Evolutionary conservation across 2,329 filamentous ascomycete species (phyloP), one percentile per base, ranked within the genome.

Genomic region (Tolypocladium amazonense): DNA sequence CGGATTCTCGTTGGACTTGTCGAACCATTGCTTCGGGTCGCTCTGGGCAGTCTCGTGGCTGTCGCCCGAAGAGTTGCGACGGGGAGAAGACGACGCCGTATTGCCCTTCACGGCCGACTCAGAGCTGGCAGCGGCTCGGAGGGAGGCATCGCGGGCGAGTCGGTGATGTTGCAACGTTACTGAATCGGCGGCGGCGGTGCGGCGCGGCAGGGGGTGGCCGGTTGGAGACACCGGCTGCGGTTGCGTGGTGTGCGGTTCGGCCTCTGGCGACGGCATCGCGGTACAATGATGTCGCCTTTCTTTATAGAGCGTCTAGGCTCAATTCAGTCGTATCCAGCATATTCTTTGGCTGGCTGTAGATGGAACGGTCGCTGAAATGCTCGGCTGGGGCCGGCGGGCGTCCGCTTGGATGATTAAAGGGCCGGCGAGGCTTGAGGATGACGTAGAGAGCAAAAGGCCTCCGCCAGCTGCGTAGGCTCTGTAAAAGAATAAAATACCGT

Each of bases 11-110:
- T 84, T 84, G 5, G 78, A 81, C 14, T 71, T 72, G 41, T 84
- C 77, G 59, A 84, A 84, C 82, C 82, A 85, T 41, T 71, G 76
- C 41, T 75, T 79, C 0, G 80, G 75, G 57, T 84, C 81, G 63
- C 79, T 82, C 4, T 74, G 69, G 3, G 73, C 71, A 0, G 81
- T 82, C 27, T 76, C 72, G 54, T 79, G 73, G 41, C 79, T 83
- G 15, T 80, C 79, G 15, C 72, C 78, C 0, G 81, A 81, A 0
- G 79, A 82, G 38, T 79, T 72, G 27, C 72, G 69, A 4, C 69
- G 65, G 14, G 71, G 65, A 1, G 70, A 65, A 1, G 63, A 23
- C 12, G 50, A 66, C 11, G 66, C 61, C 3, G 56, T 52, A 1
- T 62, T 65, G 35, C 58, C 63, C 11, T 62, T 57, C 2, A 65